Evolutionary conservation across 2,329 filamentous ascomycete species (phyloP), one percentile per base, ranked within the genome.

Genomic region (Phyllosticta paracitricarpa): DNA sequence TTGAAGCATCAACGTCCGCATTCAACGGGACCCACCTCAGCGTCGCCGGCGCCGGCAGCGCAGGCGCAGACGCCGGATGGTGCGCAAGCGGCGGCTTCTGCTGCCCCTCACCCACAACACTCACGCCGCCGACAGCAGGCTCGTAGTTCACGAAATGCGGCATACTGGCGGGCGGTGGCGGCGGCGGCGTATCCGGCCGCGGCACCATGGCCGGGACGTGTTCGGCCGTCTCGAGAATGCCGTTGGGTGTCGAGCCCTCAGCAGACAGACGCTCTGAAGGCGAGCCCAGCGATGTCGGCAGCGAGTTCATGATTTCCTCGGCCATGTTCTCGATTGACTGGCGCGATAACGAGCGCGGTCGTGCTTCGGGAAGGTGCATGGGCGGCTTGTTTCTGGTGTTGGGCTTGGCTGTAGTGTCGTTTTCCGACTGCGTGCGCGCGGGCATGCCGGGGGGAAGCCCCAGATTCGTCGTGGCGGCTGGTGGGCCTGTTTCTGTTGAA

Each of bases 1-100:
- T 17, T 4, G 58, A 26, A 7, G 61, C 35, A 25, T 54, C 55
- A 65, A 66, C 17, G 69, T 72, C 40, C 67, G 66, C 63, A 66
- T 74, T 65, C 62, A 73, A 64, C 53, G 68, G 65, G 24, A 72
- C 53, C 73, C 72, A 74, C 52, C 72, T 71, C 24, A 73, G 57
- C n/a, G 65, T 58, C 8, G 57, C 60, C 58, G 69, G 67, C 48
- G 63, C 51, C 58, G 68, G 64, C 1, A 30, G 28, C 17, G 40
- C 40, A n/a, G 40, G 40, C 40, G 40, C 40, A 48, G 40, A 48
- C 6, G 40, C 40, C 17, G 40, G 40, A 48, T 48, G 56, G 22
- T 25, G 17, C 51, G 14, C 22, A 25, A 35, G 51, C 62, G n/a
- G 48, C 51, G 33, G 54, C 9, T 5, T 25, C 56, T 33, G 48